Base-by-base conservation (phyloP, 1,284 basidiomycete genomes). In the Austroboletus novae-zelandiae region DNA sequence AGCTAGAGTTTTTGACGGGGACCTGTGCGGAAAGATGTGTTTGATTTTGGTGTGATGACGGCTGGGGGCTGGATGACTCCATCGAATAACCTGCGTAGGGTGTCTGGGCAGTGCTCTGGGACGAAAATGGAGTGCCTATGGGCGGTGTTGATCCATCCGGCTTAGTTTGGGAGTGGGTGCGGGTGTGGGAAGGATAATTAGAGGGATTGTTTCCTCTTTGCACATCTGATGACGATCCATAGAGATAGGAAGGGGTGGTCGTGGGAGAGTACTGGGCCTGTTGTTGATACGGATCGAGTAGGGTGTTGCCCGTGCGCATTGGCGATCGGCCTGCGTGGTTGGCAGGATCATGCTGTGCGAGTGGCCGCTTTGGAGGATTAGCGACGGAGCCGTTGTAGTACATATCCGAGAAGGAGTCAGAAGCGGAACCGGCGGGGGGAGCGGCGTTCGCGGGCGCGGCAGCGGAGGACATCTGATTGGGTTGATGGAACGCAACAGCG, bases 261-360 rank as follows among this genome's bases (percentile, higher is more conserved):
- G 82, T 76, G 17, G 83, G 80, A 48, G 84, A 83, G 60, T 83
- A 86, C 58, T 81, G 82, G 29, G 77, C 67, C 68, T 86, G 85
- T 52, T 81, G 74, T 20, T 77, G 84, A 62, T 87, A 89, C 18
- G 83, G 79, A 67, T 89, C 86, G 54, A 87, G 72, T 45, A 83
- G 72, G 36, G 77, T 66, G 58, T 75, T 78, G 43, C 71, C 73
- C n/a, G 73, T 59, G 48, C 83, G 78, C 58, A 83, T 74, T 36
- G 86, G 85, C 23, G 84, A 86, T 57, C 83, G 76, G 48, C 74
- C 74, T 30, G 76, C 62, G 43, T 79, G 77, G 54, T 72, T 66
- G 34, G 79, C 70, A 36, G 74, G 66, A 56, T 84, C 81, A 58
- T 76, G 78, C 47, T 75, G 75, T 7, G 76, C 74, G 55, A 78